A percentile compares a stretch with the other conserved stretches of the same genome.
Conservation (phyloP, 352 stramenopile species). For the Phytophthora meadii region DNA sequence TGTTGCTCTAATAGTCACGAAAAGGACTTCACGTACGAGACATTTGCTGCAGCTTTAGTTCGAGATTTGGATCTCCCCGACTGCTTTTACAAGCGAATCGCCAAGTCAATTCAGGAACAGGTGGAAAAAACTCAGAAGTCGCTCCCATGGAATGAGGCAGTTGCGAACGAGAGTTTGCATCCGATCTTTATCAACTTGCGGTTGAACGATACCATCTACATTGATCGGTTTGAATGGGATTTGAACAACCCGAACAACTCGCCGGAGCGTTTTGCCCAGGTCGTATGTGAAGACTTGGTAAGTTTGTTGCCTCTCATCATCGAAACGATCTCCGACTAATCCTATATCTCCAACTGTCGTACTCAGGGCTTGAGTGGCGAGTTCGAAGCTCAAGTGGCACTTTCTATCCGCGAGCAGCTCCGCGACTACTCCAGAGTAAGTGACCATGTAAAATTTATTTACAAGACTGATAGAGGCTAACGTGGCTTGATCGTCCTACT, state of each 20-base stretch:
- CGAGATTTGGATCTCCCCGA: slow-evolving; percentile 78
- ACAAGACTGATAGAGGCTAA: not conserved
- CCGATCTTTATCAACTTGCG: slow-evolving; percentile 86
- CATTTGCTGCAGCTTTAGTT: slow-evolving; percentile 71
- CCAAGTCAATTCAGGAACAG: slow-evolving; percentile 67
- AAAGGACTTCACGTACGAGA: slow-evolving; percentile 79
- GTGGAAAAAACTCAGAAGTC: slow-evolving; percentile 68
- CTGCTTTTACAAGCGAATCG: slow-evolving; percentile 75
- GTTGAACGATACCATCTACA: slow-evolving; percentile 82
- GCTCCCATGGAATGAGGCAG: slow-evolving; percentile 63
- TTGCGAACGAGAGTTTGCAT: slow-evolving; percentile 66
- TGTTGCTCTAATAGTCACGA: slow-evolving; percentile 50
- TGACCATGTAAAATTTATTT: not conserved
- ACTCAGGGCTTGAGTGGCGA: slow-evolving; percentile 73
- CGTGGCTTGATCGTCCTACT: slow-evolving; percentile 2
- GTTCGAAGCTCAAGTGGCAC: slow-evolving; percentile 78
- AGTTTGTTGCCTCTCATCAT: slow-evolving; percentile 2
- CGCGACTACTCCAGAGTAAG: slow-evolving; percentile 75
- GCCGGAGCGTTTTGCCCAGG: slow-evolving; percentile 69
- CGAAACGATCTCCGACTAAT: slow-evolving; percentile 2
- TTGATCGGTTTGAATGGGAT: slow-evolving; percentile 88
- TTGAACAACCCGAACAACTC: slow-evolving; percentile 71
- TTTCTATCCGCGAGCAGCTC: slow-evolving; percentile 84
- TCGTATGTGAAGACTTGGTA: slow-evolving; percentile 79
- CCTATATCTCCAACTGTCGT: not conserved